Conservation (phyloP, 2,329 filamentous ascomycete genomes). For the Fusarium xyrophilum region DNA sequence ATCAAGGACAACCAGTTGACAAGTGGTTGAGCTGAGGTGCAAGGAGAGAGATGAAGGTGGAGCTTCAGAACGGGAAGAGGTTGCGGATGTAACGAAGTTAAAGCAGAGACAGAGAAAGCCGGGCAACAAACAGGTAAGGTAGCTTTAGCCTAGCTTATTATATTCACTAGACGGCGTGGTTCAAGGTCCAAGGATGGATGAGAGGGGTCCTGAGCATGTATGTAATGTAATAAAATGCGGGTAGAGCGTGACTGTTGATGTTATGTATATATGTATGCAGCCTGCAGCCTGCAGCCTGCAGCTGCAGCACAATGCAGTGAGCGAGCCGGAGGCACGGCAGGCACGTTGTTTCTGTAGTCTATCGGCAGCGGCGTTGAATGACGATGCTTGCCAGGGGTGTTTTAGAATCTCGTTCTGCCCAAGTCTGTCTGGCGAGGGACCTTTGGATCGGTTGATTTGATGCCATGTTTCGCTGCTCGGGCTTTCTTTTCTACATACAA, state of each 20-base stretch:
- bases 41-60: constrained; percentile 31
- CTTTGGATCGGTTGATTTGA: constrained; percentile 22
- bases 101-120: constrained; percentile 21
- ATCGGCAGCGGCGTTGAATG: constrained; percentile 39
- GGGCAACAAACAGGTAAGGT: constrained; percentile 1
- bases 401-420: constrained; percentile 2
- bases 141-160: constrained; percentile 27
- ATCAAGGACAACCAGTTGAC: constrained; percentile 24
- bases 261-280: constrained; percentile 34
- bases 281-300: constrained; percentile 37
- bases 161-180: constrained; percentile 28
- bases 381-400: constrained; percentile 40
- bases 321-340: constrained; percentile 24
- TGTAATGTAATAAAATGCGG: constrained; percentile 29
- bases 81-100: constrained; percentile 20
- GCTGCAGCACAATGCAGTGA: constrained; percentile 27
- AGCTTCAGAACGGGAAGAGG: constrained; percentile 17
- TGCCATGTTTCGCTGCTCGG: constrained; percentile 35
- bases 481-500: constrained; percentile 14
- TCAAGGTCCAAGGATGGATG: constrained; percentile 20
- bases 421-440: constrained; percentile 11
- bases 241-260: constrained; percentile 38
- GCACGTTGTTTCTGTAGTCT: constrained; percentile 37
- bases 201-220: constrained; percentile 34
- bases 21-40: constrained; percentile 18